Conservation (phyloP, 1,284 basidiomycete genomes). For the Pterula multifida region DNA sequence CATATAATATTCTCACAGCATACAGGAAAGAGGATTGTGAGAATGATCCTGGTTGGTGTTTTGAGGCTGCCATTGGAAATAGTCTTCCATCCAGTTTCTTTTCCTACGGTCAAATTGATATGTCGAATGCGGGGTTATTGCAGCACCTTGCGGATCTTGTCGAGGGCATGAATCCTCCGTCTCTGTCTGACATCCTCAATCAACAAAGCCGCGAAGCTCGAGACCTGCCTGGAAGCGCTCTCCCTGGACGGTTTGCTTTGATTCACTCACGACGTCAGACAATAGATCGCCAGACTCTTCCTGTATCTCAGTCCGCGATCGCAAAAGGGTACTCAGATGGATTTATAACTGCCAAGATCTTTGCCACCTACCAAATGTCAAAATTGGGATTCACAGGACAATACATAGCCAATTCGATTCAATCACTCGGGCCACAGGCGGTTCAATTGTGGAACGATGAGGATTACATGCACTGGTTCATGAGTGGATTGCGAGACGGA, state of each 20-base stretch:
- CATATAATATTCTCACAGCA: conserved; percentile 18
- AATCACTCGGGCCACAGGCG: conserved; percentile 22
- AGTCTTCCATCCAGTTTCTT: conserved; percentile 48
- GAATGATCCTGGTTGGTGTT: conserved; percentile 56
- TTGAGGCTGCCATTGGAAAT: conserved; percentile 43
- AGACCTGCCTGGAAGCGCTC: not conserved
- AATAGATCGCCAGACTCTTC: not conserved
- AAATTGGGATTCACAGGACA: conserved; percentile 57
- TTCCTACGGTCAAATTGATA: conserved; percentile 26
- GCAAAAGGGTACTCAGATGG: conserved; percentile 53
- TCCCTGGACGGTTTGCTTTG: conserved; percentile 2
- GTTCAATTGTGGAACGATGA: conserved; percentile 28
- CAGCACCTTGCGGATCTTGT: conserved; percentile 8
- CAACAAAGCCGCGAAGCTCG: conserved; percentile 1
- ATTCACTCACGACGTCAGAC: not conserved
- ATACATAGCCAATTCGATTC: conserved; percentile 41
- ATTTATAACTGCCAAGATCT: conserved; percentile 46
- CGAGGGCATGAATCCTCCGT: conserved; percentile 8
- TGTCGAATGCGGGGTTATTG: conserved; percentile 8
- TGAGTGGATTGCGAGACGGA: conserved; percentile 31
- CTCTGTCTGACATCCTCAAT: conserved; percentile 8
- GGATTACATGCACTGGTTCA: conserved; percentile 34
- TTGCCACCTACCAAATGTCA: conserved; percentile 42
- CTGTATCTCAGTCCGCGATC: conserved; percentile 5
- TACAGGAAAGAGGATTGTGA: conserved; percentile 53